Evolutionary conservation across 225 moss, liverwort and hornwort genomes (phyloP).

Genomic region (Climacium dendroides): DNA sequence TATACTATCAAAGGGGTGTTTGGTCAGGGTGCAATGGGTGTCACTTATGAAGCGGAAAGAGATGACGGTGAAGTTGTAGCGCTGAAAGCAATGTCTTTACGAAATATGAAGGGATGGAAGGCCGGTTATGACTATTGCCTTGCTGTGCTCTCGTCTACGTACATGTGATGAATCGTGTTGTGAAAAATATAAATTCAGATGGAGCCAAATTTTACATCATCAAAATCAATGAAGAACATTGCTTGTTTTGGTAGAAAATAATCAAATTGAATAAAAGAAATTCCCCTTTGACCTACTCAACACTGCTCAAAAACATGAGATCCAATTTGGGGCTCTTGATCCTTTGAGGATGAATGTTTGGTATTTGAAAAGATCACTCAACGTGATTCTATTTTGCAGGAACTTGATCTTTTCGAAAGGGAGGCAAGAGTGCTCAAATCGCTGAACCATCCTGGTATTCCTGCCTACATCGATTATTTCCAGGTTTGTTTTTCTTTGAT

Average conservation of each 20-base stretch:
- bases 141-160: not conserved
- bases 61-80: conserved; percentile 66
- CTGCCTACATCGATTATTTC: conserved; percentile 89
- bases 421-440: conserved; percentile 92
- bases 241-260: not conserved
- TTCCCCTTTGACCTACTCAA: not conserved
- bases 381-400: conserved; percentile 20
- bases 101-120: conserved; percentile 92
- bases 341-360: not conserved
- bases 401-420: conserved; percentile 87
- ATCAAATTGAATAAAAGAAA: not conserved
- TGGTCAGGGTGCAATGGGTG: conserved; percentile 86
- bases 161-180: not conserved
- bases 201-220: not conserved
- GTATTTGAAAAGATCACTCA: not conserved
- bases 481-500: conserved; percentile 31
- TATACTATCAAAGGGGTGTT: conserved; percentile 71
- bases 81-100: conserved; percentile 79
- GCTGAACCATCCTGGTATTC: conserved; percentile 70
- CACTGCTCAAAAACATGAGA: not conserved
- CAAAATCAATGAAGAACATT: not conserved
- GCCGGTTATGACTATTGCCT: not conserved
- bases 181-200: not conserved
- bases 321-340: not conserved
- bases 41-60: conserved; percentile 73